These are phyloP conservation scores for Cladosporium sphaerospermum DNA, from an alignment of 2,329 filamentous ascomycete genomes.

Conservation along the genomic window DNA sequence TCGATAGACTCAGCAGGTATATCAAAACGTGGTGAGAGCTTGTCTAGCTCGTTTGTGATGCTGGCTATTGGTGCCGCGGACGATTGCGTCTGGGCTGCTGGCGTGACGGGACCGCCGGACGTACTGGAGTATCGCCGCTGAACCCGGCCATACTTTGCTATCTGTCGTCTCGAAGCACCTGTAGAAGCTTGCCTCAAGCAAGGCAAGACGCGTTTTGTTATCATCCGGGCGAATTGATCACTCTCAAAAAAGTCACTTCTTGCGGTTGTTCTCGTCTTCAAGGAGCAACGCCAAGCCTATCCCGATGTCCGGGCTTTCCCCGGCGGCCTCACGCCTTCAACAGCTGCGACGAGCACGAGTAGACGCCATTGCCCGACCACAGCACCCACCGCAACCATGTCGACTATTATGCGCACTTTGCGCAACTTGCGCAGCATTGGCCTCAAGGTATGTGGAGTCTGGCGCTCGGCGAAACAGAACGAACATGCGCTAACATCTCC, in stretches of 20 bases:
- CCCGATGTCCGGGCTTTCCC: background rate
- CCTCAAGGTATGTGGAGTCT: conserved; percentile 58
- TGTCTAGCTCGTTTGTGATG: conserved; percentile 72
- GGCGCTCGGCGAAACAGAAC: background rate
- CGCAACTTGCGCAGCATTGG: conserved; percentile 83
- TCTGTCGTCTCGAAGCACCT: background rate
- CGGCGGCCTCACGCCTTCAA: conserved; percentile 5
- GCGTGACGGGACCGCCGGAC: conserved; percentile 13
- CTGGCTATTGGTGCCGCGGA: conserved; percentile 50
- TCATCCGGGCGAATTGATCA: conserved; percentile 18
- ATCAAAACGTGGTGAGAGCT: conserved; percentile 83
- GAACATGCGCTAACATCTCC: conserved; percentile 28
- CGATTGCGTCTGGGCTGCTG: conserved; percentile 13
- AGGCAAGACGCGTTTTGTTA: conserved; percentile 21
- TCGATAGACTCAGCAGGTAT: conserved; percentile 72
- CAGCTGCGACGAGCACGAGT: background rate
- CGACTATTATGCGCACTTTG: conserved; percentile 79
- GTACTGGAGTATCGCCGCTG: conserved; percentile 23
- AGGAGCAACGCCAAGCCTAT: background rate
- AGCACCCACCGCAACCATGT: conserved; percentile 59
- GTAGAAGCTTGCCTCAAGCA: conserved; percentile 18
- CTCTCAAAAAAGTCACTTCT: background rate
- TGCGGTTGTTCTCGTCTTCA: background rate
- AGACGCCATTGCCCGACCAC: background rate
- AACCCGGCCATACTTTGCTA: conserved; percentile 7